Base-by-base conservation (phyloP, 2,329 filamentous ascomycete species). In the Lecanoromycetidae sp. region DNA sequence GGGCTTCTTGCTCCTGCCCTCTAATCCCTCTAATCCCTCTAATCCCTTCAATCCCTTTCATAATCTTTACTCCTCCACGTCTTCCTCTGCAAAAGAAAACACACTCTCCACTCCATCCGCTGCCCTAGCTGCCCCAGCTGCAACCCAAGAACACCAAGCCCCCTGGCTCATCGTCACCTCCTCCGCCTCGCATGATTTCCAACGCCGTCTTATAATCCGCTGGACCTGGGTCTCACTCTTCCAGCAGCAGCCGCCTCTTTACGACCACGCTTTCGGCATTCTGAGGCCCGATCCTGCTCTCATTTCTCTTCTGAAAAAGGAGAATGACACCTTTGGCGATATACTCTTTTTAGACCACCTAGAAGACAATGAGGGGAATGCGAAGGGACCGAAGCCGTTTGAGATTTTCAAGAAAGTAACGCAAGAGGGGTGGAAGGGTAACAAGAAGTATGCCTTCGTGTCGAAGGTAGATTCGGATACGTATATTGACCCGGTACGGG, bases 301-400 rank as follows among this genome's bases (percentile, higher is more conserved):
- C 38, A 17, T 41, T 17, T 20, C 36, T 3, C 4, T 39, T 19
- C 34, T 48, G n/a, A 30, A 35, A 12, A 42, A 34, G 13, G 45
- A 42, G 22, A 48, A 48, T 19, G 38, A 35, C 5, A 48, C 45
- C 33, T 43, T 33, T 22, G 45, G 45, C 22, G 45, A 48, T 42
- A 29, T 48, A 13, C 22, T 48, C 30, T 32, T 39, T n/a, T 32
- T 48, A 7, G 38, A 48, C 23, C 5, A 35, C 29, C 15, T 48
- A 8, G 2, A 25, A 34, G 37, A 42, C 17, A 33, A n/a, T 12
- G 4, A 5, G 10, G 19, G 22, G 27, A 41, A 15, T 10, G 30
- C 33, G 9, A 48, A 41, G 2, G 17, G 13, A 13, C 26, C 43
- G n/a, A 48, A 42, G 38, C 37, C 45, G 38, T 22, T 43, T 17